Base-by-base conservation (phyloP, 352 stramenopile species). In the Phytophthora uliginosa region DNA sequence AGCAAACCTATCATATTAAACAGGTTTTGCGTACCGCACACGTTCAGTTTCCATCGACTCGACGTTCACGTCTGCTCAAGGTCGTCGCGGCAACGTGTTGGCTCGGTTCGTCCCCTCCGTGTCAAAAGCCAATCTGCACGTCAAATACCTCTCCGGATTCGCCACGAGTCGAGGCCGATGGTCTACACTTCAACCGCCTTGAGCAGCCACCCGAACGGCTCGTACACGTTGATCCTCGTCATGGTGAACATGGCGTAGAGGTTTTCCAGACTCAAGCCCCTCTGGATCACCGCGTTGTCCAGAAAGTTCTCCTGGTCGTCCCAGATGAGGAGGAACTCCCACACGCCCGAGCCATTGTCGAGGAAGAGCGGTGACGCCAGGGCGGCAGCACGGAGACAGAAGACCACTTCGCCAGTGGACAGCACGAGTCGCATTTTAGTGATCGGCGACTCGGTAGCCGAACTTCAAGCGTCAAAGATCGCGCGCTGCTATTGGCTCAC, bases 291-390 rank as follows among this genome's bases (percentile, higher is more conserved):
- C 1, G 73, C 57, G 57, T 91, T 92, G 1, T 81, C 58, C 17
- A 89, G 9, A 48, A 92, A 93, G 61, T 94, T 94, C 34, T 76
- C 69, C 18, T 61, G 22, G 67, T 94, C 83, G 59, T 94, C 84
- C 79, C 84, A 93, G 0, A 76, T 68, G 15, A 55, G 50, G 13
- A 92, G 50, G 52, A 90, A 92, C 33, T 84, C 72, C 85, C 82
- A 94, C 1, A 20, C 45, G 7, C 65, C 63, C 3, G 55, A 65
- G 7, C 48, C 63, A 52, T 63, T 20, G 8, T 42, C 51, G 15
- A 60, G 22, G 20, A 77, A 74, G 34, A 77, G 53, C 17, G 71
- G 65, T 7, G 65, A 74, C 31, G 36, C 59, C 48, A 65, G 15
- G n/a, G 24, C 12, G 4, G 57, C 18, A 15, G 4, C 28, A 13